phyloP scores from a whole-genome alignment of 805 yeast species.

The Ogataea saltuana region DNA sequence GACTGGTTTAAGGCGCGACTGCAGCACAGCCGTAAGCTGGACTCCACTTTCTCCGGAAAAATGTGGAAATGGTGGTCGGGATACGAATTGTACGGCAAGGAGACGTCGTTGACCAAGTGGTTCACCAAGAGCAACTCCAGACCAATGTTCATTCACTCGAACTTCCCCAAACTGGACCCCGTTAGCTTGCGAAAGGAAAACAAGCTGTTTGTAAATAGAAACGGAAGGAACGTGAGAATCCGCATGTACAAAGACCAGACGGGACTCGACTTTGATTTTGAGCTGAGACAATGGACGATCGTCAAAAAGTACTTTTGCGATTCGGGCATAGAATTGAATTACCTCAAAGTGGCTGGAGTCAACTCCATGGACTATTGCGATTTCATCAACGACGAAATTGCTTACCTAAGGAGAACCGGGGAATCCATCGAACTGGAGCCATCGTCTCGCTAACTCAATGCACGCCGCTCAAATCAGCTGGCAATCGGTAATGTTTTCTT shows the following conservation, averaged over 20 bases:
- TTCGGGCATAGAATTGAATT: conserved; percentile 25
- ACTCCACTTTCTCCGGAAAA: conserved; percentile 11
- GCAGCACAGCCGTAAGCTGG: conserved; percentile 6
- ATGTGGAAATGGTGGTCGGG: conserved; percentile 18
- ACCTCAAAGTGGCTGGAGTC: conserved; percentile 26
- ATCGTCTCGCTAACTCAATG: no score
- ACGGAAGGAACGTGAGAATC: conserved; percentile 19
- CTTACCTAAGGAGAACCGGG: conserved; percentile 38
- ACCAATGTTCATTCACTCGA: conserved; percentile 51
- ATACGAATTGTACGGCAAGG: conserved; percentile 18
- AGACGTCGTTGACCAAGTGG: conserved; percentile 19
- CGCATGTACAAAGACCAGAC: conserved; percentile 35
- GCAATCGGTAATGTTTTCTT: no score
- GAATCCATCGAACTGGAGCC: conserved; percentile 12
- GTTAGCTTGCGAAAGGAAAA: conserved; percentile 37
- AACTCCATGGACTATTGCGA: conserved; percentile 46
- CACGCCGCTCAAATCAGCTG: no score
- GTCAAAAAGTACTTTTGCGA: conserved; percentile 44
- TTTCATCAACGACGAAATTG: conserved; percentile 49
- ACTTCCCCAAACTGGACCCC: conserved; percentile 57
- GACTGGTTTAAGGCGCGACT: conserved; percentile 18
- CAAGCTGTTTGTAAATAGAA: conserved; percentile 28
- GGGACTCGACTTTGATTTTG: conserved; percentile 51
- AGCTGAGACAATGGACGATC: conserved; percentile 56
- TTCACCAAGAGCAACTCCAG: conserved; percentile 28